Base-by-base conservation (phyloP, 2,329 filamentous ascomycete species). In the Proliferodiscus dingleyae region DNA sequence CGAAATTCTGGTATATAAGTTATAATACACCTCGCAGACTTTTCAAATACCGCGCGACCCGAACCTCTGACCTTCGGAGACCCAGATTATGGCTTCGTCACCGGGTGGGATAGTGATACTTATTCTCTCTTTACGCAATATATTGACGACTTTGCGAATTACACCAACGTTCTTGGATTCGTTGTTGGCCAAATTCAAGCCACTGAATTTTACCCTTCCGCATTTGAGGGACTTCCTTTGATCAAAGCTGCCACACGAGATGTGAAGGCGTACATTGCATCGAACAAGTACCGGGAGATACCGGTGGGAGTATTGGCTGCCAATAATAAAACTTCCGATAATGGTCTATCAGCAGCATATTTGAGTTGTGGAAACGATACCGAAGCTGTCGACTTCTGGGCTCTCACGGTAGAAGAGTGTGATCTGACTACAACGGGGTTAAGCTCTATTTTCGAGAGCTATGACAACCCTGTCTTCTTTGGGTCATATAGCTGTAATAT, bases 401-500 rank as follows among this genome's bases (percentile, higher is more conserved):
- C n/a, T n/a, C n/a, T n/a, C n/a, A n/a, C n/a, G n/a, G n/a, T n/a
- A n/a, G n/a, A n/a, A n/a, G n/a, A n/a, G n/a, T n/a, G n/a, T n/a
- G n/a, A n/a, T n/a, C n/a, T n/a, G n/a, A n/a, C n/a, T n/a, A n/a
- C n/a, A n/a, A n/a, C 16, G 19, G 63, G 78, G 61, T 84, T 85
- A 71, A 81, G 84, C 44, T 65, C 77, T 65, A 78, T 77, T 62
- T 84, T 81, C 67, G 71, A 69, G 53, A 72, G 78, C 63, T 85
- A 85, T 64, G 78, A 78, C 56, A 71, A 85, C 45, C 82, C 82
- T 34, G 73, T 85, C 11, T 55, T 58, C 47, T 40, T 97, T 37
- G 95, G 89, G 37, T 91, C 96, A 68, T 96, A 86, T 64, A 91
- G 90, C 47, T 97, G 91, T 72, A 87, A 62, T 68, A 83, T 77